Evolutionary conservation across 371 early-diverging fungal genomes (phyloP).

Genomic region (Actinomortierella ambigua): DNA sequence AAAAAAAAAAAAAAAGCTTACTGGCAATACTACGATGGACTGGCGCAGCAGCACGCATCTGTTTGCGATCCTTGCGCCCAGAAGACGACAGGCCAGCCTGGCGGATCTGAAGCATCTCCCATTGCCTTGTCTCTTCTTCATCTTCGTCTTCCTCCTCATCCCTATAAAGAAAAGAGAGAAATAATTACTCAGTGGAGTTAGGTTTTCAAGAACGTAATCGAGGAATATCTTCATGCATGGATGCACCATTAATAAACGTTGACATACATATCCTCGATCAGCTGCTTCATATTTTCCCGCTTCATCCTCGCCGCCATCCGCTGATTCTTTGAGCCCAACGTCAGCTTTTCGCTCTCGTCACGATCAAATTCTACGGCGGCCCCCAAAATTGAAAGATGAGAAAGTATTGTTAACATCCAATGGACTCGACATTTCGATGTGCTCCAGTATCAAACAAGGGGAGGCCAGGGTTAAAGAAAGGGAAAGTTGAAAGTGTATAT

Average conservation of each 20-base stretch:
- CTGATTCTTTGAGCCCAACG: constrained; percentile 31
- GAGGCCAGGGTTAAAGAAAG: too few species aligned
- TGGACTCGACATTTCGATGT: too few species aligned
- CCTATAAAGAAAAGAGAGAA: constrained; percentile 6
- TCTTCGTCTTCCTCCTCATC: constrained; percentile 56
- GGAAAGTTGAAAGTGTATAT: too few species aligned
- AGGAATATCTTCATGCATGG: background rate
- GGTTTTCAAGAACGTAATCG: background rate
- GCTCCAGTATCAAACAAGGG: too few species aligned
- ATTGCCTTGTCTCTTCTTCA: constrained; percentile 65
- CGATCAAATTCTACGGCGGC: too few species aligned
- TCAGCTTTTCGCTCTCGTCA: constrained; percentile 26
- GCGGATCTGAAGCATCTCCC: constrained; percentile 73
- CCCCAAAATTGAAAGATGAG: too few species aligned
- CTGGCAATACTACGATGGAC: constrained; percentile 35
- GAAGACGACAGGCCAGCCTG: constrained; percentile 54
- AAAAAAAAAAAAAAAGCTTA: constrained; percentile 3
- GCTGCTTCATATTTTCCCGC: constrained; percentile 52
- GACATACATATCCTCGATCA: constrained; percentile 60
- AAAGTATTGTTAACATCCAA: too few species aligned
- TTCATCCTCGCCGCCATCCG: constrained; percentile 47
- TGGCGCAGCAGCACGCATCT: constrained; percentile 34
- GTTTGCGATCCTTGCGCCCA: constrained; percentile 29
- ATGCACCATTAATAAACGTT: background rate
- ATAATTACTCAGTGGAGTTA: background rate